Conservation (phyloP, 2,329 filamentous ascomycete species). For the Mycogone perniciosa region DNA sequence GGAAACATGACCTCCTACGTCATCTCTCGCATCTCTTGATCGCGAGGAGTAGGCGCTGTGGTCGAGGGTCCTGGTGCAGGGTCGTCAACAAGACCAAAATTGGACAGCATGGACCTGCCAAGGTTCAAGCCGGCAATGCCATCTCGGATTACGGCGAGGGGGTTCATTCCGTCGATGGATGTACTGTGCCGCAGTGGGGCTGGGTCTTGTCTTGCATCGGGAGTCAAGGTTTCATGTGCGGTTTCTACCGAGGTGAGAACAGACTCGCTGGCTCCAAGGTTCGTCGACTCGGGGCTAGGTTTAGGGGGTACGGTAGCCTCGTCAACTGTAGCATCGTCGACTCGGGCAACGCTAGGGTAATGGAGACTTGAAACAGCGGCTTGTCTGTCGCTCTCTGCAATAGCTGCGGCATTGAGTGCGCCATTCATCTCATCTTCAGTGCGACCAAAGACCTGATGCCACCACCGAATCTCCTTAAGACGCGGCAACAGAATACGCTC, state of each 20-base stretch:
- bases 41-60: slow-evolving; percentile 23
- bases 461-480: slow-evolving; percentile 80
- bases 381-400: slow-evolving; percentile 39
- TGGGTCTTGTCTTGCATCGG: slow-evolving; percentile 28
- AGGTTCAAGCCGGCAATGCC: slow-evolving; percentile 43
- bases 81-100: slow-evolving; percentile 24
- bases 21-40: slow-evolving; percentile 42
- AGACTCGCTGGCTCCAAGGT: slow-evolving; percentile 39
- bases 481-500: slow-evolving; percentile 81
- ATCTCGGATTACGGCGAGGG: slow-evolving; percentile 42
- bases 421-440: slow-evolving; percentile 92
- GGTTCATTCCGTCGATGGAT: slow-evolving; percentile 38
- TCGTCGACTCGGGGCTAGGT: slow-evolving; percentile 33
- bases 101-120: slow-evolving; percentile 39
- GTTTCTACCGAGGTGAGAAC: slow-evolving; percentile 56
- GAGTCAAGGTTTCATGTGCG: slow-evolving; percentile 46
- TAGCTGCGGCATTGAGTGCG: slow-evolving; percentile 47
- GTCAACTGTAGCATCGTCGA: slow-evolving; percentile 19
- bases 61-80: slow-evolving; percentile 8
- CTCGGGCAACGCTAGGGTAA: slow-evolving; percentile 22
- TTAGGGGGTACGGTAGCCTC: slow-evolving; percentile 18
- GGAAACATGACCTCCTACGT: slow-evolving; percentile 38
- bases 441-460: slow-evolving; percentile 80
- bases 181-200: slow-evolving; percentile 37
- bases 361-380: slow-evolving; percentile 31